These are phyloP conservation scores for Teratosphaeriaceae sp. DNA, from an alignment of 2,329 filamentous ascomycete genomes.

Conservation along the genomic window DNA sequence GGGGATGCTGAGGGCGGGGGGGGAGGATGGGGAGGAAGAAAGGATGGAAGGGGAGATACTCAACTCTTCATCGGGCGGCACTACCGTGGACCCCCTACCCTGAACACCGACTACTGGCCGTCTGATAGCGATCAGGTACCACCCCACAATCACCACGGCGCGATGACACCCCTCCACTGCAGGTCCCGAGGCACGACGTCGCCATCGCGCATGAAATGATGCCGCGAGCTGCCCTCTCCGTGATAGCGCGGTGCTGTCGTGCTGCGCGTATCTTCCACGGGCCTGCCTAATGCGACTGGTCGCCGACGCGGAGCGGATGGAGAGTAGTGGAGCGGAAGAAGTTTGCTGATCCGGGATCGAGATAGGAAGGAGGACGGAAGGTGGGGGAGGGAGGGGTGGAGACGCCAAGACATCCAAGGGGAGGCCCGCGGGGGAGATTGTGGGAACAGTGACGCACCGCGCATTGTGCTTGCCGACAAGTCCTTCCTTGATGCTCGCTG, in stretches of 20 bases:
- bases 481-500: too few species aligned
- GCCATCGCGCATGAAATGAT: neutral
- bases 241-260: neutral
- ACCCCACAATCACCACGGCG: neutral
- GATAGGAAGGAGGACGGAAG: too few species aligned
- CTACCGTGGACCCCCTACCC: too few species aligned
- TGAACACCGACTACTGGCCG: neutral
- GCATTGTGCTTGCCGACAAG: too few species aligned
- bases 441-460: too few species aligned
- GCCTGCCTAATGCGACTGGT: neutral
- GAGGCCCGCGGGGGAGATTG: too few species aligned
- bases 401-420: too few species aligned
- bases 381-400: too few species aligned
- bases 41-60: neutral
- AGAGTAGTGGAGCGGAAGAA: too few species aligned
- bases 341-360: too few species aligned
- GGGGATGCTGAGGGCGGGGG: too few species aligned
- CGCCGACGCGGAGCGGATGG: neutral
- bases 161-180: neutral
- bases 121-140: neutral
- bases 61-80: too few species aligned
- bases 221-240: neutral
- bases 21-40: neutral
- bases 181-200: neutral
- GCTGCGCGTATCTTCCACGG: neutral